These are phyloP conservation scores for Malus domestica DNA, from an alignment of 306 rosid species.

Conservation along the genomic window DNA sequence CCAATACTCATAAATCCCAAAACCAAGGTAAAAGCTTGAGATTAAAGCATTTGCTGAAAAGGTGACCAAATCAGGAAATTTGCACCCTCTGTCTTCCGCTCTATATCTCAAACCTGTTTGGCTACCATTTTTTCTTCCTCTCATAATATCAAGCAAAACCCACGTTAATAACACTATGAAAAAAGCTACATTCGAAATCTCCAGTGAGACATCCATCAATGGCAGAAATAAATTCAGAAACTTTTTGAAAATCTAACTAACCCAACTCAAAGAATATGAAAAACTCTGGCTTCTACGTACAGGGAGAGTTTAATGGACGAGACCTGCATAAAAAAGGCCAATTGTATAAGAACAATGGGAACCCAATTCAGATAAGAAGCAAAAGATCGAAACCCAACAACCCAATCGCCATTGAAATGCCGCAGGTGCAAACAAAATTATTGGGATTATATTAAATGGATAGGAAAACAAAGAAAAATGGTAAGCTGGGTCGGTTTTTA, in stretches of 20 bases:
- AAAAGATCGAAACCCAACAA: background rate
- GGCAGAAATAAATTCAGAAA: background rate
- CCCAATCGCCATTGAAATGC: background rate
- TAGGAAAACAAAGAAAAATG: background rate
- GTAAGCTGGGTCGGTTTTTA: background rate
- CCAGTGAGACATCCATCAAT: constrained; percentile 30
- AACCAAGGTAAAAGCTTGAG: constrained; percentile 35
- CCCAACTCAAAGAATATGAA: background rate
- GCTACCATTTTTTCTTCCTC: background rate
- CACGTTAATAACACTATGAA: constrained; percentile 39
- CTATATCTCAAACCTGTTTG: background rate
- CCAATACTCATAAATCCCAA: constrained; percentile 31
- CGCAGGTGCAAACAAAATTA: background rate
- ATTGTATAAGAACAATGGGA: background rate
- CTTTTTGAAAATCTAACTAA: background rate
- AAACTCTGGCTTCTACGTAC: background rate
- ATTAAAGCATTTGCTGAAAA: constrained; percentile 26
- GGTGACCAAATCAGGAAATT: constrained; percentile 18
- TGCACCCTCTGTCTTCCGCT: constrained; percentile 1
- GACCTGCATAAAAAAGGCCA: background rate
- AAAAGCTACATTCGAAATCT: constrained; percentile 39
- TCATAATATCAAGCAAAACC: constrained; percentile 43
- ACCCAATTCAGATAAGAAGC: background rate
- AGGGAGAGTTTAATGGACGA: background rate
- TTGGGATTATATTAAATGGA: background rate